Conservation (phyloP, 805 yeast species). For the Saccharomycopsis lassenensis region DNA sequence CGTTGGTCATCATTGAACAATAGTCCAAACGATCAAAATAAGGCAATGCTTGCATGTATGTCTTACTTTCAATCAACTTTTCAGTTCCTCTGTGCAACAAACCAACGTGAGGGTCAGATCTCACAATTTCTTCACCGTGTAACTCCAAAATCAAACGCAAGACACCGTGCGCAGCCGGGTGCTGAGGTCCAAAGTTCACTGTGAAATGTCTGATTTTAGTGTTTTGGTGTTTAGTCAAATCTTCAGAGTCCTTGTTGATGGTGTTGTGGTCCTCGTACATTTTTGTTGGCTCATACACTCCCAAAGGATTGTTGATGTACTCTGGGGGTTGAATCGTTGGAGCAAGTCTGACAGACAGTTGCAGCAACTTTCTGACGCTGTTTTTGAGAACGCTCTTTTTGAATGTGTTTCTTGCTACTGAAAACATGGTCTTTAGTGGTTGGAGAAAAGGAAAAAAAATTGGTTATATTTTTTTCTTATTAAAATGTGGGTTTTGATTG, state of each 20-base stretch:
- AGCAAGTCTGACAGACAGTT: not conserved
- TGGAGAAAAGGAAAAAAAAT: too few species aligned
- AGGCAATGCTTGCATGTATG: conserved; percentile 81
- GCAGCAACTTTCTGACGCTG: too few species aligned
- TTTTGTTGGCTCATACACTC: conserved; percentile 24
- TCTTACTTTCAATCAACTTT: conserved; percentile 75
- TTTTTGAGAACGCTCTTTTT: too few species aligned
- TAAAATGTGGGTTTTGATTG: too few species aligned
- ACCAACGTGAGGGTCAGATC: conserved; percentile 86
- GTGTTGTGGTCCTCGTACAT: conserved; percentile 22
- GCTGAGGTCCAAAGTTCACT: conserved; percentile 87
- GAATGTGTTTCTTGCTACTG: too few species aligned
- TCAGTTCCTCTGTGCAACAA: conserved; percentile 83
- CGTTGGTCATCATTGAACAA: conserved; percentile 85
- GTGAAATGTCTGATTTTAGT: conserved; percentile 75
- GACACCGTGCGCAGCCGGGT: conserved; percentile 93
- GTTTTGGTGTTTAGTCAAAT: conserved; percentile 21
- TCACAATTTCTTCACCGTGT: conserved; percentile 79
- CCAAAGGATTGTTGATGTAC: conserved; percentile 31
- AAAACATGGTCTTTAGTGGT: too few species aligned
- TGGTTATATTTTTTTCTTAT: too few species aligned
- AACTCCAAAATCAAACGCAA: conserved; percentile 75
- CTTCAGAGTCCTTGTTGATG: conserved; percentile 28
- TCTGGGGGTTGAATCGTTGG: conserved; percentile 19
- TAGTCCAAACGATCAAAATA: conserved; percentile 83